Base-by-base conservation (phyloP, 2,329 filamentous ascomycete species). In the Elsinoe perseae region DNA sequence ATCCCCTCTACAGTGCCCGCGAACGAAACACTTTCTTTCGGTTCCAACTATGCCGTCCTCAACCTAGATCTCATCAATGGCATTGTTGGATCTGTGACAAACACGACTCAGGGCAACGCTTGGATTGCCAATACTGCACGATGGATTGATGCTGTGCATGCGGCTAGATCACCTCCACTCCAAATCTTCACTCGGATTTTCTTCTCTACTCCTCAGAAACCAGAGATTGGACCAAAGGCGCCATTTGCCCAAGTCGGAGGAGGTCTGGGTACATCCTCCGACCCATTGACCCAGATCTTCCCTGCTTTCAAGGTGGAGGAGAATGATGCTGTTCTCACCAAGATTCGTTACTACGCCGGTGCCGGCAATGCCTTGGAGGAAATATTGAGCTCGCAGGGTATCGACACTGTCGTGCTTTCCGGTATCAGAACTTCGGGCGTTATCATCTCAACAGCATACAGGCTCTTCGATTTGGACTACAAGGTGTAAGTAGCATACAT, bases 391-490 rank as follows among this genome's bases (percentile, higher is more conserved):
- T 66, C 69, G 10, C 67, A 70, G 57, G 56, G 64, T 27, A 74
- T 76, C 38, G 66, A 74, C 48, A 75, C 72, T 1, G 71, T 75
- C 9, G 60, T 76, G 42, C 30, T 67, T 66, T 74, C 69, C 9
- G 74, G 73, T 0, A 56, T 76, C 21, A 66, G 66, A 28, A 70
- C 74, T 14, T 71, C 69, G 1, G 74, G 72, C 0, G 73, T 75
- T 1, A 67, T 76, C 4, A 65, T 76, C 64, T 69, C 64, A 42
- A 75, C 73, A 8, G 64, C 70, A 2, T 75, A 76, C 58, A 66
- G 67, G 14, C 58, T 76, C 12, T 75, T 75, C 50, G 72, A 76
- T 60, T 57, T 74, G 32, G 70, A 75, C 56, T 75, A 72, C 56
- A 69, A 71, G 9, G 66, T 76, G 52, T 75, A 67, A 61, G 70